These are phyloP conservation scores for Pseudogymnoascus sp. DNA, from an alignment of 2,329 filamentous ascomycete genomes.

Conservation along the genomic window DNA sequence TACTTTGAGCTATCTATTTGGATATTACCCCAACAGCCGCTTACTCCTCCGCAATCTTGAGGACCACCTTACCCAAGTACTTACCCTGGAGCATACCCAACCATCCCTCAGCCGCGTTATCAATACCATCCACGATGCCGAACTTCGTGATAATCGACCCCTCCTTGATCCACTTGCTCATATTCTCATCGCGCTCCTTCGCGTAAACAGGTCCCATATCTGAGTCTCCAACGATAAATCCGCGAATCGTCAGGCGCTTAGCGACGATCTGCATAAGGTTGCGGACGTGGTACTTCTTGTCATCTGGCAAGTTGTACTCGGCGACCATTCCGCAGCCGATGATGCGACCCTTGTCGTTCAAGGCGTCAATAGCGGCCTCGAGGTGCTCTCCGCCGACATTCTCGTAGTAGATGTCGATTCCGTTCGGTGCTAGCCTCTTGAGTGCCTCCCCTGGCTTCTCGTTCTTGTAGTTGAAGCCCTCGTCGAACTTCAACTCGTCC, in stretches of 20 bases:
- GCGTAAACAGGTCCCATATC: slow-evolving; percentile 56
- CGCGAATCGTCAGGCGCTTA: slow-evolving; percentile 58
- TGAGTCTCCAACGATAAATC: slow-evolving; percentile 60
- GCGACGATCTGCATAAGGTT: slow-evolving; percentile 55
- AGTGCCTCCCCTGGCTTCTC: slow-evolving; percentile 61
- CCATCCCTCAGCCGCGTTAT: slow-evolving; percentile 59
- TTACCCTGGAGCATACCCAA: slow-evolving; percentile 61
- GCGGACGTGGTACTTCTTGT: slow-evolving; percentile 53
- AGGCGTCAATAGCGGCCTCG: slow-evolving; percentile 56
- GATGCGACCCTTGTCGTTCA: slow-evolving; percentile 61
- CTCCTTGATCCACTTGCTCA: slow-evolving; percentile 63
- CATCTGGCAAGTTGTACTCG: slow-evolving; percentile 54
- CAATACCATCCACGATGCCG: slow-evolving; percentile 59
- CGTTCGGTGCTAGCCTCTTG: slow-evolving; percentile 60
- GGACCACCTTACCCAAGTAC: slow-evolving; percentile 68
- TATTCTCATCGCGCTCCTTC: slow-evolving; percentile 58
- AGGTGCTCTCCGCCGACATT: slow-evolving; percentile 73
- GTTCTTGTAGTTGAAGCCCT: slow-evolving; percentile 75
- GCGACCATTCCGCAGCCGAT: slow-evolving; percentile 60
- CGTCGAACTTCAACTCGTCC: slow-evolving; percentile 65
- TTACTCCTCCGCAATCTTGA: slow-evolving; percentile 46
- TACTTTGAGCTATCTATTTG: background rate
- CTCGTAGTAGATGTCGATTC: slow-evolving; percentile 76
- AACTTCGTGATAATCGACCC: slow-evolving; percentile 57
- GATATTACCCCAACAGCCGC: background rate